Percentiles rank a stretch among this genome's conserved stretches.
Evolutionary conservation across 164 flowering plant genomes (phyloP).

Genomic region (Cinnamomum micranthum): DNA sequence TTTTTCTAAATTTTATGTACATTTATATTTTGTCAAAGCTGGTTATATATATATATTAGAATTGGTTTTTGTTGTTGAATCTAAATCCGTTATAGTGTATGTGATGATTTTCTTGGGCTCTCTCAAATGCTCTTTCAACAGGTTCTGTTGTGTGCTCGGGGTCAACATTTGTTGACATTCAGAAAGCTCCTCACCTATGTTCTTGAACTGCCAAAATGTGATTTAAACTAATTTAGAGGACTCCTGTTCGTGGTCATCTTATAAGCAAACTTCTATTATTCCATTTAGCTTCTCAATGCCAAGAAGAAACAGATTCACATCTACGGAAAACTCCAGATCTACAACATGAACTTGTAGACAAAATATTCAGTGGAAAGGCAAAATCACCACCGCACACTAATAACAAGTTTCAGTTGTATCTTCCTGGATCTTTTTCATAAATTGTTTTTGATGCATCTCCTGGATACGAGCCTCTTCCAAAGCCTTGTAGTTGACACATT

Average conservation of each 20-base stretch:
- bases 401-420: no score
- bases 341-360: no score
- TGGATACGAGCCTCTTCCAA: slow-evolving; percentile 93
- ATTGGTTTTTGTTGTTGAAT: not conserved
- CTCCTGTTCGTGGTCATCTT: slow-evolving; percentile 78
- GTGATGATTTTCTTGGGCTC: not conserved
- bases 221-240: slow-evolving; percentile 54
- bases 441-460: slow-evolving; percentile 24
- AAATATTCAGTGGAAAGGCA: no score
- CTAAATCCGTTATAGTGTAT: not conserved
- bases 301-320: slow-evolving; percentile 24
- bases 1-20: no score
- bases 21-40: no score
- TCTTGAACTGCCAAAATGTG: slow-evolving; percentile 81
- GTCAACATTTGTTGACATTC: slow-evolving; percentile 37
- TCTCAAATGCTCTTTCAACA: slow-evolving; percentile 22
- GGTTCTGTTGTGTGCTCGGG: slow-evolving; percentile 54
- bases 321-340: slow-evolving; percentile 27
- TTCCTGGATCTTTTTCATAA: no score
- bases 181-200: slow-evolving; percentile 43
- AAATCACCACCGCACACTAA: no score
- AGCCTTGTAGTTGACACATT: slow-evolving; percentile 64
- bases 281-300: slow-evolving; percentile 23
- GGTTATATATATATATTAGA: no score
- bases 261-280: slow-evolving; percentile 44